Evolutionary conservation across 2,329 filamentous ascomycete species (phyloP).

Genomic region (Alternaria sp.): DNA sequence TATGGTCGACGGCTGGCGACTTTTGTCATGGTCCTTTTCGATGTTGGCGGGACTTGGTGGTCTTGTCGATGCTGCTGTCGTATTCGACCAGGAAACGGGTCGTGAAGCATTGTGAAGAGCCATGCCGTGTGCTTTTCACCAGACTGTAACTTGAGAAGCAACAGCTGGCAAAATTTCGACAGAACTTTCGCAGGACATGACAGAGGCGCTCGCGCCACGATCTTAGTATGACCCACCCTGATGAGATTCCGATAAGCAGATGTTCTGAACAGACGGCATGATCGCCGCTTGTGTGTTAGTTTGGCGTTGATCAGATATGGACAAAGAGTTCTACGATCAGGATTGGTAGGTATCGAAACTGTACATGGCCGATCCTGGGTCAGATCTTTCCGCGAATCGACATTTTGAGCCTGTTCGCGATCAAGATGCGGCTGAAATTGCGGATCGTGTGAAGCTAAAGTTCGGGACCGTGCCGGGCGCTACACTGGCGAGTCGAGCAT

Average conservation of each 20-base stretch:
- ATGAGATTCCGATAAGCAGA: background rate
- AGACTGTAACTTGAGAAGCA: background rate
- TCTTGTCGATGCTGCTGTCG: conserved; percentile 11
- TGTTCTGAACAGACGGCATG: background rate
- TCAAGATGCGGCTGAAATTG: background rate
- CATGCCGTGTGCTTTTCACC: background rate
- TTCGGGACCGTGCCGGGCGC: background rate
- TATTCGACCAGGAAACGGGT: conserved; percentile 5
- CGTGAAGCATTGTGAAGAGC: background rate
- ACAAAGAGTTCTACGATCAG: background rate
- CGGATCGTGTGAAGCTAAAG: background rate
- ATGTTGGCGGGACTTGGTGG: conserved; percentile 5
- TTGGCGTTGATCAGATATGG: background rate
- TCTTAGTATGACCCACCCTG: background rate
- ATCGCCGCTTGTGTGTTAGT: background rate
- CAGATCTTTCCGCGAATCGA: background rate
- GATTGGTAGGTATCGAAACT: background rate
- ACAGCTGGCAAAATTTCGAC: background rate
- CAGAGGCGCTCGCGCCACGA: background rate
- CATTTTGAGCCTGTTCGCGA: background rate
- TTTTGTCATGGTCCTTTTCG: background rate
- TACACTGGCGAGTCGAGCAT: background rate
- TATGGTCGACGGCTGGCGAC: background rate
- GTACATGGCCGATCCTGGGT: background rate
- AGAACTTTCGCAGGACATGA: background rate